phyloP scores from a whole-genome alignment of 129 eudicot species.

The sunflower (Helianthus annuus) region HanXRQr2.0-SUNRISE NC_035438.2:6172965-6173464 shows the following conservation, averaged over 20 bases:
- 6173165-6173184: slow-evolving; percentile 65
- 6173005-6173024: too few species aligned
- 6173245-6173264: slow-evolving; percentile 70
- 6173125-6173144: slow-evolving; percentile 19
- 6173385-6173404: too few species aligned
- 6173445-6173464: too few species aligned
- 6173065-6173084: slow-evolving; percentile 13
- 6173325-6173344: too few species aligned
- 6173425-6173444: too few species aligned
- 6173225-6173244: slow-evolving; percentile 76
- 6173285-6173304: slow-evolving; percentile 82
- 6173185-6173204: slow-evolving; percentile 71
- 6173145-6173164: slow-evolving; percentile 39
- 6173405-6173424: too few species aligned
- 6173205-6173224: slow-evolving; percentile 85
- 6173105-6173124: slow-evolving; percentile 17
- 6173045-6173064: slow-evolving; percentile 25
- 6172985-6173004: too few species aligned
- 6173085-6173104: slow-evolving; percentile 30
- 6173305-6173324: not conserved
- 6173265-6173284: slow-evolving; percentile 75
- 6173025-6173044: too few species aligned
- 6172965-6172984: too few species aligned
- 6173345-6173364: too few species aligned
- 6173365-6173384: too few species aligned